Conservation (phyloP, 495 filamentous ascomycete species). For the Trichoderma erinaceum region DNA sequence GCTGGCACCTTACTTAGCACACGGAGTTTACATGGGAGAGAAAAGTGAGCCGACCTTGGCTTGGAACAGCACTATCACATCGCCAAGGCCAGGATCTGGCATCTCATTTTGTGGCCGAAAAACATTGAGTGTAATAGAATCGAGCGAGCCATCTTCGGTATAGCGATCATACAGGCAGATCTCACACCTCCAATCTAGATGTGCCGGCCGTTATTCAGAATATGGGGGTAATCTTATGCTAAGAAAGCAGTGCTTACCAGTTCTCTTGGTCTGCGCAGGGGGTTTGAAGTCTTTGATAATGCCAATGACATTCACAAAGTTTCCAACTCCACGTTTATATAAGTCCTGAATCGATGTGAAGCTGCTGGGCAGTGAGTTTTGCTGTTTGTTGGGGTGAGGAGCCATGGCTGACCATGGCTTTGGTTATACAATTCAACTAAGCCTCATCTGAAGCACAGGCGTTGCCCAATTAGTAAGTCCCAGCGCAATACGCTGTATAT, state of each 20-base stretch:
- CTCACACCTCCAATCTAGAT: conserved; percentile 36
- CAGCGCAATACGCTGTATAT: background rate
- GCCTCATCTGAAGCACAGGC: background rate
- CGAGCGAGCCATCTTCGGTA: conserved; percentile 23
- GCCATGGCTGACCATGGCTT: background rate
- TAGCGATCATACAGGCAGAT: conserved; percentile 39
- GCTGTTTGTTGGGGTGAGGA: background rate
- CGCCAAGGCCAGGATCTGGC: conserved; percentile 31
- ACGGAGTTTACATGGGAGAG: background rate
- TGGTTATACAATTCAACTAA: background rate
- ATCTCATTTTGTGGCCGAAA: conserved; percentile 37
- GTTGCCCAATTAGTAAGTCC: background rate
- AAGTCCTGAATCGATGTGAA: conserved; percentile 29
- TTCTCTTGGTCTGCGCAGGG: conserved; percentile 35
- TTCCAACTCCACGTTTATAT: conserved; percentile 19
- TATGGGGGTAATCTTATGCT: conserved; percentile 16
- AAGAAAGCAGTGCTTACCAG: conserved; percentile 29
- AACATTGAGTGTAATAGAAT: conserved; percentile 33
- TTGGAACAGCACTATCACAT: conserved; percentile 37
- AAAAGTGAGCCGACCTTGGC: conserved; percentile 29
- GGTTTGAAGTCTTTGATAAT: conserved; percentile 43
- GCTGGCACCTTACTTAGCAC: conserved; percentile 18
- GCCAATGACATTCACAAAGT: conserved; percentile 43
- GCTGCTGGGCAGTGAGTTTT: conserved; percentile 25
- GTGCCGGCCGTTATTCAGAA: background rate